phyloP scores from a whole-genome alignment of 2,329 filamentous ascomycete species.

The Teratosphaeria pseudoeucalypti region DNA sequence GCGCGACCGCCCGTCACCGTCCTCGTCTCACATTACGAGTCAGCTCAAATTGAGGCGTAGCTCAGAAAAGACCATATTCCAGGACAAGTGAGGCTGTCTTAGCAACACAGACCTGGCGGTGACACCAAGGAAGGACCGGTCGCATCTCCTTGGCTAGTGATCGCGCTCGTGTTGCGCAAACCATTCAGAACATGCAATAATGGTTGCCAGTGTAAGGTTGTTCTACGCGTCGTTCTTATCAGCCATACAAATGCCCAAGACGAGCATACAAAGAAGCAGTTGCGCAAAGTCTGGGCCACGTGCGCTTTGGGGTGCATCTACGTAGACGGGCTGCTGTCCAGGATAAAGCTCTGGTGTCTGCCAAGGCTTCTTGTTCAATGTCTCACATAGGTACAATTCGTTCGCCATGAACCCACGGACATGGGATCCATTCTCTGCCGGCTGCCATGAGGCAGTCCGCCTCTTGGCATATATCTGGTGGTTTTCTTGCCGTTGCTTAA shows the following conservation, averaged over 20 bases:
- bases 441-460: neutral
- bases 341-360: neutral
- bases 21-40: neutral
- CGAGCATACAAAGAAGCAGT: neutral
- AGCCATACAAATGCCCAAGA: neutral
- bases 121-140: neutral
- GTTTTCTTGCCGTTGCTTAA: neutral
- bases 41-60: neutral
- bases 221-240: neutral
- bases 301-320: neutral
- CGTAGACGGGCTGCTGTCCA: neutral
- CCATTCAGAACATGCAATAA: neutral
- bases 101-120: neutral
- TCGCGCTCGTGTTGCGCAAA: neutral
- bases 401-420: neutral
- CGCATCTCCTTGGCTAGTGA: neutral
- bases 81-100: neutral
- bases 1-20: neutral
- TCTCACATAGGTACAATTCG: neutral
- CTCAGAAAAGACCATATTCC: neutral
- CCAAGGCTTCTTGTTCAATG: neutral
- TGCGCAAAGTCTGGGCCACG: neutral
- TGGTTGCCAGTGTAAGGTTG: neutral
- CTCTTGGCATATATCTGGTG: neutral
- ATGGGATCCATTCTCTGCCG: neutral